Conservation (phyloP, 148 eudicot species). For the Silene conica region DNA sequence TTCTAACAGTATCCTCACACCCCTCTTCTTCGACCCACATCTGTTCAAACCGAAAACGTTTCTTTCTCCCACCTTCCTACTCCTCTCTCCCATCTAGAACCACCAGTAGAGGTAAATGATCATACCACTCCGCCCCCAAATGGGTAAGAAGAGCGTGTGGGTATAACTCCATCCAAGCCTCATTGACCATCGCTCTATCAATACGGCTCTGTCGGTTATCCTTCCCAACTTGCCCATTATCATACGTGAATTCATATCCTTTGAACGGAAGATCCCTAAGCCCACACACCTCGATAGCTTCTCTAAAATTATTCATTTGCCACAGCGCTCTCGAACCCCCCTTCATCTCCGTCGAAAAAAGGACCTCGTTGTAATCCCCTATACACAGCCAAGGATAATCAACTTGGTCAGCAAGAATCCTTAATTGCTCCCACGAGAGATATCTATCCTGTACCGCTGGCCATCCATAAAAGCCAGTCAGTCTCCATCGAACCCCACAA, state of each 20-base stretch:
- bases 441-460: background rate
- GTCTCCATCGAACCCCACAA: background rate
- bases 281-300: background rate
- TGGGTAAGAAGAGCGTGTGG: no score
- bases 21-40: no score
- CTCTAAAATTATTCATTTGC: background rate
- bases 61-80: background rate
- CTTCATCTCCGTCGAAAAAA: background rate
- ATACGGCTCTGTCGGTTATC: background rate
- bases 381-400: background rate
- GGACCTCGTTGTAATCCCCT: background rate
- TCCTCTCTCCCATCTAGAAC: background rate
- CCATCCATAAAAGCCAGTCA: constrained; percentile 5
- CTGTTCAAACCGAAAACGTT: background rate
- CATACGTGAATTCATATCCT: background rate
- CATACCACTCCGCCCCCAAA: background rate
- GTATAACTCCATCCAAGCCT: no score
- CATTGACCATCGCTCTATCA: background rate
- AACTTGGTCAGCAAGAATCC: background rate
- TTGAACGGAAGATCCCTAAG: background rate
- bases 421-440: background rate
- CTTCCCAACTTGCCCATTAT: background rate
- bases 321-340: background rate
- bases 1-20: no score
- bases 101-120: background rate